Conservation (phyloP, 108 stramenopile species). For the Cyclotella choctawhatcheeana region DNA sequence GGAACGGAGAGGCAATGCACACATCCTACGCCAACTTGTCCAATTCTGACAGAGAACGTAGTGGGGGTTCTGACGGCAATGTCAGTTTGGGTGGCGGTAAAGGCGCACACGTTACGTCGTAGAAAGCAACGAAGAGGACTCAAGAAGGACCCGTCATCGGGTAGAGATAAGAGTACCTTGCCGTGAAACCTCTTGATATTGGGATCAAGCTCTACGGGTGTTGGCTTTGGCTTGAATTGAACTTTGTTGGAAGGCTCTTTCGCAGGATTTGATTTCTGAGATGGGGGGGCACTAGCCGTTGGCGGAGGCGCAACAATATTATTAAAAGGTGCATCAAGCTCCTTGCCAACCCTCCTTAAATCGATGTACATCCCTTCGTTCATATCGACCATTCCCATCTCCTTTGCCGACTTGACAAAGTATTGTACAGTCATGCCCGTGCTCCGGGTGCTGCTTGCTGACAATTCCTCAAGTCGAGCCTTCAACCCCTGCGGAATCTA, state of each 20-base stretch:
- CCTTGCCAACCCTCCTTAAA: constrained; percentile 44
- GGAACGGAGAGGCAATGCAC: constrained; percentile 73
- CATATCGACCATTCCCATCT: constrained; percentile 82
- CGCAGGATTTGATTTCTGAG: background rate
- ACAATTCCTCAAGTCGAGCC: constrained; percentile 68
- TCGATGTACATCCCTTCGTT: constrained; percentile 67
- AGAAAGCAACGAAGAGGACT: constrained; percentile 89
- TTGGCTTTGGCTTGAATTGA: constrained; percentile 6
- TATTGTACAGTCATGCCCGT: constrained; percentile 93
- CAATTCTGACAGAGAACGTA: constrained; percentile 67
- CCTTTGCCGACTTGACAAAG: constrained; percentile 79
- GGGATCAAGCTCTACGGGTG: background rate
- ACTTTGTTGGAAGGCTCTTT: background rate
- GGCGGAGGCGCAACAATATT: too few species aligned
- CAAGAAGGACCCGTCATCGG: constrained; percentile 73
- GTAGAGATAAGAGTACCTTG: constrained; percentile 58
- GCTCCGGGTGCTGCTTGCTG: constrained; percentile 75
- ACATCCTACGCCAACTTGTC: constrained; percentile 59
- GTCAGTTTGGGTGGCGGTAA: constrained; percentile 83
- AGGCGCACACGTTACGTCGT: constrained; percentile 84
- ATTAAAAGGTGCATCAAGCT: background rate
- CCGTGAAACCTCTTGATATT: constrained; percentile 57
- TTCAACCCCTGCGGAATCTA: constrained; percentile 80
- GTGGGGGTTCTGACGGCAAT: constrained; percentile 89
- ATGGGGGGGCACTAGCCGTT: background rate